phyloP scores from a whole-genome alignment of 169 alveolate genomes.

The Eimeria nieschulzi region DNA sequence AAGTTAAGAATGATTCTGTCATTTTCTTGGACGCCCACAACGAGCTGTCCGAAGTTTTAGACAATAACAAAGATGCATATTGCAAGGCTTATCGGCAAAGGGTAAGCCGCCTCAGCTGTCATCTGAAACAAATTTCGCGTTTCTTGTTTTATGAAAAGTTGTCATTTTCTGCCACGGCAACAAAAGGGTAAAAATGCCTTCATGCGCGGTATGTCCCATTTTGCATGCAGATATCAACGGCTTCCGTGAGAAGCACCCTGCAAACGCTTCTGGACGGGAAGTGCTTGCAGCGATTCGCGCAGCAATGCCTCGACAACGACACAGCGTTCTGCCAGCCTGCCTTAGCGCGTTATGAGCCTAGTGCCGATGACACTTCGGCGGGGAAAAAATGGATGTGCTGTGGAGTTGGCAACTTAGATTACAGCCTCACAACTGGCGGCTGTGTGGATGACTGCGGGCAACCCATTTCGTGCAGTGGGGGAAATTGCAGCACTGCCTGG shows the following conservation, averaged over 20 bases:
- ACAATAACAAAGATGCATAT: neutral
- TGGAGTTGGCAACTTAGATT: no score
- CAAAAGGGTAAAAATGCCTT: neutral
- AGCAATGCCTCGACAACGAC: neutral
- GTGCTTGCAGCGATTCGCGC: neutral
- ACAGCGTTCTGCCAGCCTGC: neutral
- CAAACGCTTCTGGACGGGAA: constrained; percentile 7
- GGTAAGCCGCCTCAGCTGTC: neutral
- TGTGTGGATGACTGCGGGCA: constrained; percentile 3
- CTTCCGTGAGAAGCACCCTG: neutral
- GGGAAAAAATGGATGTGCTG: neutral
- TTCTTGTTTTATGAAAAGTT: neutral
- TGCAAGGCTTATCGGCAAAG: neutral
- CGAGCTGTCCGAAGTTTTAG: neutral
- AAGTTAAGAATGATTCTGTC: neutral
- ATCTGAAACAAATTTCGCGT: neutral
- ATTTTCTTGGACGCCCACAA: neutral
- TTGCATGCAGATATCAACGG: neutral
- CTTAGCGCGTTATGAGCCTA: neutral
- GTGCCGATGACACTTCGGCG: neutral
- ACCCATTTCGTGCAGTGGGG: neutral
- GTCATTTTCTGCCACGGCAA: neutral
- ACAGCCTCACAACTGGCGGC: neutral
- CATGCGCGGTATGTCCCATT: neutral
- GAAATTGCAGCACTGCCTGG: no score